phyloP scores from a whole-genome alignment of 768 basidiomycete species.

The Collybia sordida region DNA sequence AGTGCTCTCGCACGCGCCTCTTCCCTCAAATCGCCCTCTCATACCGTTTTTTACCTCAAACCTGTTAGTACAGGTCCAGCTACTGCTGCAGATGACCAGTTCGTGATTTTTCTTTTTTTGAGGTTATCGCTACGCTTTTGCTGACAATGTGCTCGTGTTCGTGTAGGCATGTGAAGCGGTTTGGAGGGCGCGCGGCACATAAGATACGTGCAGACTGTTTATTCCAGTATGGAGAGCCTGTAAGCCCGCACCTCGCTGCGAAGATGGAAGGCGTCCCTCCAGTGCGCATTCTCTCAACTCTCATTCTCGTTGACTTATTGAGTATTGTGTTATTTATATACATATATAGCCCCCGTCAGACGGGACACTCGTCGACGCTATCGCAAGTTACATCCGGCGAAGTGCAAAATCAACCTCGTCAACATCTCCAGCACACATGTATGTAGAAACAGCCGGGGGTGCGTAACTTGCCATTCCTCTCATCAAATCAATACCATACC shows the following conservation, averaged over 20 bases:
- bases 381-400: conserved; percentile 60
- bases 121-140: neutral
- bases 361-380: conserved; percentile 59
- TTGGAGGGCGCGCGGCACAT: conserved; percentile 37
- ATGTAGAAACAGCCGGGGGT: conserved; percentile 97
- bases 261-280: conserved; percentile 38
- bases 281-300: conserved; percentile 22
- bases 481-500: neutral
- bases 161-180: conserved; percentile 64
- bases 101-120: neutral
- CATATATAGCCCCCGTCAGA: conserved; percentile 59
- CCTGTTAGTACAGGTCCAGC: conserved; percentile 88
- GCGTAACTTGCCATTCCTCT: conserved; percentile 23
- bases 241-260: conserved; percentile 91
- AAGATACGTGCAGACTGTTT: conserved; percentile 67
- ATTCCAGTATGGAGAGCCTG: conserved; percentile 83
- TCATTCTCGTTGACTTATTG: neutral
- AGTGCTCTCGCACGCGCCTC: conserved; percentile 82
- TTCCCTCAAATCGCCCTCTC: conserved; percentile 45
- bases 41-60: conserved; percentile 72
- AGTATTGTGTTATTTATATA: too few species aligned
- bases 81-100: conserved; percentile 88
- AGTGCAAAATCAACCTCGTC: conserved; percentile 36
- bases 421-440: conserved; percentile 54
- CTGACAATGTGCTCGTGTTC: neutral